A percentile compares a stretch with the other conserved stretches of the same genome.
Evolutionary conservation across 495 filamentous ascomycete species (phyloP).

Genomic region (Penicillium longicatenatum): DNA sequence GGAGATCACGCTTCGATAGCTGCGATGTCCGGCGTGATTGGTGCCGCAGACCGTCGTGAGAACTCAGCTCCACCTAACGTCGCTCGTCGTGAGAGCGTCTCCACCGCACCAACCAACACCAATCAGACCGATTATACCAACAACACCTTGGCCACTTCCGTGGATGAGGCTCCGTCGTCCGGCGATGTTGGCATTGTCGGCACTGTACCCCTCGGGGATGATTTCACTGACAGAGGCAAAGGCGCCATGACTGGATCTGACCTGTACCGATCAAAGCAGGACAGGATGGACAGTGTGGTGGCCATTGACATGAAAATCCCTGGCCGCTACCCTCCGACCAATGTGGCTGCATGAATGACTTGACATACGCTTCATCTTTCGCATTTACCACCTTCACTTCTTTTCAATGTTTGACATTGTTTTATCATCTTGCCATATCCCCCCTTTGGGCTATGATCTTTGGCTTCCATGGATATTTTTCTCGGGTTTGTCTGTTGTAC

Average conservation of each 20-base stretch:
- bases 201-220: slow-evolving; percentile 7
- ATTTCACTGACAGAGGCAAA: slow-evolving; percentile 5
- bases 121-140: slow-evolving; percentile 41
- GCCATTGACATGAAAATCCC: slow-evolving; percentile 44
- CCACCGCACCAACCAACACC: slow-evolving; percentile 42
- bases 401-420: slow-evolving; percentile 1
- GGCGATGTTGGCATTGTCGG: slow-evolving; percentile 2
- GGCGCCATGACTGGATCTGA: slow-evolving; percentile 9
- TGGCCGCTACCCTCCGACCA: slow-evolving; percentile 38
- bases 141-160: slow-evolving; percentile 39
- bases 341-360: slow-evolving; percentile 32
- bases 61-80: slow-evolving; percentile 28
- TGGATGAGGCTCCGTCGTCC: slow-evolving; percentile 25
- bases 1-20: slow-evolving; percentile 24
- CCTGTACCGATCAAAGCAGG: slow-evolving; percentile 24
- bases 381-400: slow-evolving; percentile 4
- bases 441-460: background rate
- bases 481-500: slow-evolving; percentile 2
- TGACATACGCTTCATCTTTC: slow-evolving; percentile 8
- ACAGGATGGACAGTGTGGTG: slow-evolving; percentile 36
- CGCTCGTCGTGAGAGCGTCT: slow-evolving; percentile 39
- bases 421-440: background rate
- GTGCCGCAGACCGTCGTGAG: slow-evolving; percentile 30
- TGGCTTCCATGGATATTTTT: slow-evolving; percentile 3
- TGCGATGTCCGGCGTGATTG: slow-evolving; percentile 26